Evolutionary conservation across 257 asterid species (phyloP), one percentile per base, ranked within the genome.

Genomic region (Solanum appendiculatum): DNA sequence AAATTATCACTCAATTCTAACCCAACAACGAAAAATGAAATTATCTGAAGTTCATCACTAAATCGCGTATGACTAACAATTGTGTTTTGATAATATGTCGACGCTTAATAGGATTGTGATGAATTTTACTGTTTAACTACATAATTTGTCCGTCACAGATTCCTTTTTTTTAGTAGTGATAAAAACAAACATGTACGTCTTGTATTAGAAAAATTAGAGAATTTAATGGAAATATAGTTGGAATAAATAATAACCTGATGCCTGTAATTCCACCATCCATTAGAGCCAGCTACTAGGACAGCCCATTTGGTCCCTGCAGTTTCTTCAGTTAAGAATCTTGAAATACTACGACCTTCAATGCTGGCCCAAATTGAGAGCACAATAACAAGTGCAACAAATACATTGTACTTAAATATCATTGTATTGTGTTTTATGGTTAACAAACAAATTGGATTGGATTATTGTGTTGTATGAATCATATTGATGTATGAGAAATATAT

Each of bases 181-280:
- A n/a, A n/a, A n/a, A n/a, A n/a, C n/a, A n/a, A n/a, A n/a, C n/a
- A n/a, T n/a, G n/a, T n/a, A n/a, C n/a, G n/a, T n/a, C n/a, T n/a
- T n/a, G n/a, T n/a, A n/a, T n/a, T n/a, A n/a, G n/a, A n/a, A n/a
- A n/a, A n/a, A n/a, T n/a, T n/a, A n/a, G n/a, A n/a, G n/a, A n/a
- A n/a, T n/a, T n/a, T n/a, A n/a, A n/a, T n/a, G n/a, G n/a, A n/a
- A n/a, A n/a, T n/a, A n/a, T n/a, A n/a, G n/a, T n/a, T n/a, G n/a
- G n/a, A n/a, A n/a, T n/a, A n/a, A n/a, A n/a, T n/a, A n/a, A n/a
- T 54, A 58, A 60, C 99, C 99, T 97, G 99, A 60, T 97, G 99
- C 86, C 99, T 92, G 89, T 97, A 97, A 90, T 97, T 97, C 98
- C 95, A 94, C 93, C 95, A 97, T n/a, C 97, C 99, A 51, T 89